Evolutionary conservation across 306 rosid genomes (phyloP).

Genomic region (Quercus variabilis): DNA sequence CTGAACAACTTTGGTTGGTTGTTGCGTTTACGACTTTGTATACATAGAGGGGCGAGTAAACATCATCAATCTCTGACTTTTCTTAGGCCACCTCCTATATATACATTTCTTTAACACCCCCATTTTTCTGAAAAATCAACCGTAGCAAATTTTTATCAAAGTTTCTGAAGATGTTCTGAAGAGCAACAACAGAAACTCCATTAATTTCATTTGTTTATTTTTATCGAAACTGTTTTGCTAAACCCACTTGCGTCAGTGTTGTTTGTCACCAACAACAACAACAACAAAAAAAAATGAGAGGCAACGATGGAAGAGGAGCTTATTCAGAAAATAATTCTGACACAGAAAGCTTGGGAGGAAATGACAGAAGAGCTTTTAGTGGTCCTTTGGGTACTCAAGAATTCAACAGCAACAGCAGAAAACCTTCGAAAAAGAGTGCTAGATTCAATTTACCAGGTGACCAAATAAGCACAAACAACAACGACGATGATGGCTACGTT

Average conservation of each 20-base stretch:
- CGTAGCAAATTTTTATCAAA: too few species aligned
- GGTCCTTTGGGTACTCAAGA: slow-evolving; percentile 25
- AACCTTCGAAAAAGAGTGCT: slow-evolving; percentile 1
- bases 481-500: slow-evolving; percentile 33
- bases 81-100: not conserved
- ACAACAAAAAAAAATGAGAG: not conserved
- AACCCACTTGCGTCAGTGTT: too few species aligned
- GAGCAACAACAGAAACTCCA: too few species aligned
- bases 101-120: not conserved
- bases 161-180: too few species aligned
- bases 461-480: not conserved
- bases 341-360: not conserved
- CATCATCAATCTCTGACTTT: not conserved
- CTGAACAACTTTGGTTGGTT: not conserved
- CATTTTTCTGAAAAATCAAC: too few species aligned
- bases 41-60: not conserved
- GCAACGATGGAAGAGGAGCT: not conserved
- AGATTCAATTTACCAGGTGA: slow-evolving; percentile 9
- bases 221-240: too few species aligned
- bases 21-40: not conserved
- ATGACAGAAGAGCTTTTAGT: slow-evolving; percentile 28
- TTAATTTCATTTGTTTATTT: too few species aligned
- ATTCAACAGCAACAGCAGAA: not conserved
- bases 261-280: not conserved
- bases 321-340: slow-evolving; percentile 1